Evolutionary conservation across 495 filamentous ascomycete species (phyloP).

Genomic region (Aspergillus affinis): DNA sequence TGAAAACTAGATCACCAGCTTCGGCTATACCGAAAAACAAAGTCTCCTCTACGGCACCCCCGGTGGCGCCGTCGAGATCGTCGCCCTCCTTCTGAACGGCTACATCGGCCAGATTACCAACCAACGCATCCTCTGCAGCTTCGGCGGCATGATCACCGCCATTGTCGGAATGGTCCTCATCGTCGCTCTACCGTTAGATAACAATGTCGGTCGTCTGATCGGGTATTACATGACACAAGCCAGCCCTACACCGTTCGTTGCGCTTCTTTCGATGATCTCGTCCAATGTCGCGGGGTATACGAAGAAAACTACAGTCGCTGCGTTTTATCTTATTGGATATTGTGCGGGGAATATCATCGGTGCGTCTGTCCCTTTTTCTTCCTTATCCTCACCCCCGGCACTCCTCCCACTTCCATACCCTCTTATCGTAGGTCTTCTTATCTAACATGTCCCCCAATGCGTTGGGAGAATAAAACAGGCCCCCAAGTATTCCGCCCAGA

Average conservation of each 20-base stretch:
- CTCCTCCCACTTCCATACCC: not conserved
- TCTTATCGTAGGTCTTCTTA: too few species aligned
- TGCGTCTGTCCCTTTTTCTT: conserved; percentile 12
- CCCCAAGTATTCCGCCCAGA: conserved; percentile 60
- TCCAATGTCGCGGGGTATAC: conserved; percentile 72
- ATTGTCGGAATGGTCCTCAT: conserved; percentile 63
- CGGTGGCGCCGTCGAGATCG: conserved; percentile 64
- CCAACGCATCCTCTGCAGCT: conserved; percentile 53
- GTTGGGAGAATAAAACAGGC: conserved; percentile 22
- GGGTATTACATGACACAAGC: conserved; percentile 66
- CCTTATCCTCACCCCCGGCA: not conserved
- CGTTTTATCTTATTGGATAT: conserved; percentile 67
- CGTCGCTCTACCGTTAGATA: conserved; percentile 59
- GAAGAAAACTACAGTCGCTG: conserved; percentile 72
- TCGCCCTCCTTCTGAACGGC: conserved; percentile 58
- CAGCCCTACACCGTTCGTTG: conserved; percentile 50
- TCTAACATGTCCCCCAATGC: not conserved
- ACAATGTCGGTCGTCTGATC: conserved; percentile 57
- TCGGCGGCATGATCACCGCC: conserved; percentile 35
- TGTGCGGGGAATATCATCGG: conserved; percentile 61
- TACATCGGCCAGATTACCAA: conserved; percentile 58
- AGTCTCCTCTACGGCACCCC: conserved; percentile 67
- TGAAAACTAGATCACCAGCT: conserved; percentile 33
- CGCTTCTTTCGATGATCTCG: conserved; percentile 53
- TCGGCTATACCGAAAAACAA: conserved; percentile 55